Evolutionary conservation across 2,329 filamentous ascomycete species (phyloP), one percentile per base, ranked within the genome.

Genomic region (Cercospora beticola): DNA sequence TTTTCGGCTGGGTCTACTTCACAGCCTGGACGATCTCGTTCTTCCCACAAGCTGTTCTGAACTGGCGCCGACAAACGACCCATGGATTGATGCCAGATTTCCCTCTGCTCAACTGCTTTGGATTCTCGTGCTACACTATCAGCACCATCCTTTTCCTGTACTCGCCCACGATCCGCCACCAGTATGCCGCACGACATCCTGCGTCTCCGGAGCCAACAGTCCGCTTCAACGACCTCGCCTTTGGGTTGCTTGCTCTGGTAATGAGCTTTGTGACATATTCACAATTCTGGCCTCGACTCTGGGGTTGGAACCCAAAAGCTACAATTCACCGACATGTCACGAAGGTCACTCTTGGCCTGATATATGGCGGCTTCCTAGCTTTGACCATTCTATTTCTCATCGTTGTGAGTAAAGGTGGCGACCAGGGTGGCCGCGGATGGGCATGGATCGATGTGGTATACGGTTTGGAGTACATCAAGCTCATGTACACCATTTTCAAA

Each of bases 41-140:
- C 82, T 98, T 98, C 79, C 94, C 94, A 1, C 95, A 98, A 78
- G 88, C 91, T 6, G 81, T 96, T 69, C 86, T 93, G 71, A 98
- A 97, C 84, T 90, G 86, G 79, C 84, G 84, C 31, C 90, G 93
- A 64, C 87, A 88, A 67, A 91, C 92, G 8, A 97, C 94, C 4
- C 86, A 88, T 21, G 95, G 95, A 49, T 89, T 94, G 4, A 92
- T 93, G 0, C 90, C 97, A 72, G 94, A 97, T 79, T 97, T 96
- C 76, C 93, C 93, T 18, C 85, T 91, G 18, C 84, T 93, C 74
- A 95, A 95, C 80, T 77, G 85, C 46, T 79, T 86, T 83, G 91
- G 92, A 66, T 95, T 94, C 81, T 78, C 86, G 31, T 87, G 88
- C 72, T 97, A 97, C 81, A 74, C 74, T 10, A 82, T 90, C 43